Base-by-base conservation (phyloP, 2,329 filamentous ascomycete genomes). In the Neofusicoccum ribis region DNA sequence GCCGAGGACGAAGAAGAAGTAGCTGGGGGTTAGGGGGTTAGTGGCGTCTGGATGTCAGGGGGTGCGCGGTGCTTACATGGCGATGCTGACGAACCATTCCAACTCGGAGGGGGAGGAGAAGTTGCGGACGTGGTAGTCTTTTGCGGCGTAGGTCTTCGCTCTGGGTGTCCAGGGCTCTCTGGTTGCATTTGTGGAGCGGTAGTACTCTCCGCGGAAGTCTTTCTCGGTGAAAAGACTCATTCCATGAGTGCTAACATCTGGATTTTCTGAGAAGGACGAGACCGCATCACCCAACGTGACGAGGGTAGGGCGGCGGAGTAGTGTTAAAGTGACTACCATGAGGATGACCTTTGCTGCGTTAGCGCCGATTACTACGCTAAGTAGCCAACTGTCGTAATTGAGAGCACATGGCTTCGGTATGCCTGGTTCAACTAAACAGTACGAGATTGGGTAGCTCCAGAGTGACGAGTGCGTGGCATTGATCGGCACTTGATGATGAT, bases 201-300 rank as follows among this genome's bases (percentile, higher is more conserved):
- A 23, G 3, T 23, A 23, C 3, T 23, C 23, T 23, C 23, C 14
- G 56, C 41, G 66, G 61, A 15, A 61, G 6, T 34, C 31, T 5
- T 41, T 17, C 15, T 58, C 64, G 12, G 3, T 34, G 11, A 68
- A 54, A 14, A 71, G 68, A 51, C 69, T 67, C 66, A 69, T 69
- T 3, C 34, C 51, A 2, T 36, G 11, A 1, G 72, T 74, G 6
- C 56, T 61, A n/a, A 41, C 46, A 64, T 72, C 72, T 4, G 69
- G 66, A 9, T 62, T 15, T 8, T 67, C 63, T 1, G 73, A 59
- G 52, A 71, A 75, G 9, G 69, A 72, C 9, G 66, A 44, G n/a
- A 73, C 66, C 0, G 70, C 74, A 64, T 72, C 74, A 4, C 69
- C 72, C 8, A 71, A 68, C 4, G 69, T 74, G 31, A 73, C 68